A percentile compares a stretch with the other conserved stretches of the same genome.
Conservation (phyloP, 2,329 filamentous ascomycete genomes). For the Pyrenophora seminiperda region DNA sequence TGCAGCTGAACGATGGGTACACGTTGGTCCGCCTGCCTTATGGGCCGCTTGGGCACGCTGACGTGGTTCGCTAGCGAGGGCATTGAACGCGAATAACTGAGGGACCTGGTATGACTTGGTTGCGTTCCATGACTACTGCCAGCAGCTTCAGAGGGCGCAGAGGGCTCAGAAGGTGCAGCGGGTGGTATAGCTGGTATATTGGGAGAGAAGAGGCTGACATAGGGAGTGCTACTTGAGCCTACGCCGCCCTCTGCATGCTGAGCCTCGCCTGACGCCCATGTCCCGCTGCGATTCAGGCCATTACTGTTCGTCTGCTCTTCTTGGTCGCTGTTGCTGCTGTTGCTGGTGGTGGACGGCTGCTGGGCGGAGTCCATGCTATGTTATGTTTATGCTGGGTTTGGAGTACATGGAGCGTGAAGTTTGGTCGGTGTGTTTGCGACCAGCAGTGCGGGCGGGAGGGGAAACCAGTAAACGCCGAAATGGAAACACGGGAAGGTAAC, state of each 20-base stretch:
- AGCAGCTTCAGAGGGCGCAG: slow-evolving; percentile 17
- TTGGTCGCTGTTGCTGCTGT: slow-evolving; percentile 15
- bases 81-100: slow-evolving; percentile 39
- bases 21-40: slow-evolving; percentile 35
- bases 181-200: slow-evolving; percentile 22
- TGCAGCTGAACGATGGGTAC: slow-evolving; percentile 38
- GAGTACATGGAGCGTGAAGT: slow-evolving; percentile 13
- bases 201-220: slow-evolving; percentile 39
- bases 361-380: slow-evolving; percentile 27
- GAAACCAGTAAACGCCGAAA: slow-evolving; percentile 1
- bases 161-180: slow-evolving; percentile 18
- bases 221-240: slow-evolving; percentile 21
- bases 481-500: slow-evolving; percentile 1
- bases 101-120: slow-evolving; percentile 18
- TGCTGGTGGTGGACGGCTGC: slow-evolving; percentile 21
- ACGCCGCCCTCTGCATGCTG: slow-evolving; percentile 15
- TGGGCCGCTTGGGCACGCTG: slow-evolving; percentile 36
- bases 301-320: slow-evolving; percentile 11
- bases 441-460: slow-evolving; percentile 8
- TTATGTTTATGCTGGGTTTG: slow-evolving; percentile 8
- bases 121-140: slow-evolving; percentile 13
- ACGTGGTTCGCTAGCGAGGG: slow-evolving; percentile 31
- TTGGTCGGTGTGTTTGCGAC: slow-evolving; percentile 1
- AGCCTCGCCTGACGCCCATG: slow-evolving; percentile 18
- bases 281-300: slow-evolving; percentile 15